Evolutionary conservation across 495 filamentous ascomycete genomes (phyloP), one percentile per base, ranked within the genome.

Genomic region (Pyrenopolyporus hunteri): DNA sequence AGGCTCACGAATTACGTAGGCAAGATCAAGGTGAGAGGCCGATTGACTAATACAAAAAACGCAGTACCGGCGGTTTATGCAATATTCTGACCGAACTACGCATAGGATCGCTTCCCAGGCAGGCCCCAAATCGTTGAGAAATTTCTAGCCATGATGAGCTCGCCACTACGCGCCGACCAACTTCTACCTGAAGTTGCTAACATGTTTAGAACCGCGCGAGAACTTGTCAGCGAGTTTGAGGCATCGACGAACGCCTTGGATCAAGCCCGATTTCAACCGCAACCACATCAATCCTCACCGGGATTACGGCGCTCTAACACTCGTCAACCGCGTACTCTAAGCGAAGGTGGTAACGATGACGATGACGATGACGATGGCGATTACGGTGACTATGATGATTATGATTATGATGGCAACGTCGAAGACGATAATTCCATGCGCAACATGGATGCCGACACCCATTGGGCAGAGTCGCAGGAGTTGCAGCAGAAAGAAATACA

Each of bases 401-500:
- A 39, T 8, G n/a, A 44, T 32, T 9, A 31, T 6, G 10, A 16
- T 16, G 40, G 11, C 20, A 20, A 29, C 11, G 22, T 29, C 46
- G 39, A 33, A 16, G n/a, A 29, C 8, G 42, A 28, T 22, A n/a
- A 9, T 7, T 10, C 0, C 6, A 5, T 6, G 1, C 42, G 5
- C 11, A 7, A 33, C 37, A 20, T 60, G 57, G 9, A 53, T 66
- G 16, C 47, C n/a, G 14, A 20, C 1, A 8, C 31, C 1, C 11
- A 8, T 22, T 13, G 3, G n/a, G 13, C 13, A 20, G 14, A 39
- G 17, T 20, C 28, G 17, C 23, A 40, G 13, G 48, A 53, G 3
- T 23, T 22, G 20, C 43, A 67, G 40, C 42, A 28, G 9, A 36
- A 55, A 16, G 64, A 59, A 20, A 49, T 69, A 31, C 47, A 53